Evolutionary conservation across 129 eudicot species (phyloP), one percentile per base, ranked within the genome.

Genomic region (carrot (Daucus carota)): DNA sequence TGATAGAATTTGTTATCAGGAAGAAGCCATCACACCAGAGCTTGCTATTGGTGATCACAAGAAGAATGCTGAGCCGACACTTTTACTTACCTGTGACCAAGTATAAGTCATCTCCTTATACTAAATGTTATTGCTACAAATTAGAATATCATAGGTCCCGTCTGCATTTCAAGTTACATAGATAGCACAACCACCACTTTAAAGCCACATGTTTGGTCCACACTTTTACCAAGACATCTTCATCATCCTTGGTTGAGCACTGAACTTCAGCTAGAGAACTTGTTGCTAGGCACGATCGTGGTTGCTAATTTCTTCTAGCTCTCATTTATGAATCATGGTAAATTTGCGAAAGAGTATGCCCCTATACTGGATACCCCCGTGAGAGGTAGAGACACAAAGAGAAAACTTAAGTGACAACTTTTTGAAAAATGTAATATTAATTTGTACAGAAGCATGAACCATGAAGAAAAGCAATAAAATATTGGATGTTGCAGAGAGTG

Each of bases 61-160:
- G 72, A 83, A 77, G 83, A 89, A 88, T 73, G 98, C 91, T 50
- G 86, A 79, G 83, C 86, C 92, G 73, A 85, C 91, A 69, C 81
- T 90, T 76, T 85, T 93, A 81, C 85, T 93, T 81, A 90, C 97
- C 76, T 92, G 97, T 82, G 98, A 93, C 83, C 97, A 93, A 93
- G 98, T 93, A 93, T 81, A 75, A 80, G 50, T 71, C 82, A 77
- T 74, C 83, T 76, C 83, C 76, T 73, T 68, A 77, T 67, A 67
- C 72, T 75, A 48, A 43, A 40, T 86, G 34, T 14, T 73, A 50
- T 68, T 66, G 59, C 45, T 59, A 57, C 65, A 24, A 73, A 57
- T 77, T 71, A 65, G 40, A 69, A 31, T 81, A 73, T 80, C 38
- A 41, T 71, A 46, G 38, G 33, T 47, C 60, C 32, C 71, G 47